Percentiles rank a stretch among this genome's conserved stretches.
Evolutionary conservation across 164 flowering plant species (phyloP).

Genomic region (Kingdonia uniflora): DNA sequence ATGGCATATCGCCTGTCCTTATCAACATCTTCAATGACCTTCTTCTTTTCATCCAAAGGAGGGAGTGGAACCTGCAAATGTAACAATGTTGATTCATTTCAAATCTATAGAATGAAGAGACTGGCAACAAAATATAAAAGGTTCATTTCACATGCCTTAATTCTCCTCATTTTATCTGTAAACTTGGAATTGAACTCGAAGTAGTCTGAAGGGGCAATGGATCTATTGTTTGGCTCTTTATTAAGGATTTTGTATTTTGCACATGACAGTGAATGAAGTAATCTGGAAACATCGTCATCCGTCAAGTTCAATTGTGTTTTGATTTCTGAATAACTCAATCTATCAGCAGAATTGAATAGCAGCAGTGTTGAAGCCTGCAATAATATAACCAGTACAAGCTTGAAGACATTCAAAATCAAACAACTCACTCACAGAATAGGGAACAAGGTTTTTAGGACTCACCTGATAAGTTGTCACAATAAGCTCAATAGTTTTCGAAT

Average conservation of each 20-base stretch:
- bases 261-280: constrained; percentile 81
- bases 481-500: constrained; percentile 64
- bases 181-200: constrained; percentile 71
- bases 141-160: constrained; percentile 40
- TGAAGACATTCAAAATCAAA: not conserved
- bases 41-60: constrained; percentile 67
- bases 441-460: constrained; percentile 1
- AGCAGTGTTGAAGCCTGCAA: constrained; percentile 62
- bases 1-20: constrained; percentile 74
- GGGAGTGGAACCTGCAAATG: constrained; percentile 48
- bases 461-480: constrained; percentile 87
- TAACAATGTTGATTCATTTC: not conserved
- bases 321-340: constrained; percentile 60
- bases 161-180: constrained; percentile 75
- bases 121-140: not conserved
- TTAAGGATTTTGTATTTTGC: constrained; percentile 64
- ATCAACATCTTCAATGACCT: constrained; percentile 70
- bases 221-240: constrained; percentile 58
- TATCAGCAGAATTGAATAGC: constrained; percentile 62
- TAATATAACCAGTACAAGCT: not conserved
- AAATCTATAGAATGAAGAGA: not conserved
- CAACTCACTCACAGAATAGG: too few relatives aligned
- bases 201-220: constrained; percentile 46
- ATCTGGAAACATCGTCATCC: constrained; percentile 60
- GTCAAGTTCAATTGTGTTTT: constrained; percentile 62